phyloP scores from a whole-genome alignment of 768 basidiomycete genomes.

The Podaxis sp. region DNA sequence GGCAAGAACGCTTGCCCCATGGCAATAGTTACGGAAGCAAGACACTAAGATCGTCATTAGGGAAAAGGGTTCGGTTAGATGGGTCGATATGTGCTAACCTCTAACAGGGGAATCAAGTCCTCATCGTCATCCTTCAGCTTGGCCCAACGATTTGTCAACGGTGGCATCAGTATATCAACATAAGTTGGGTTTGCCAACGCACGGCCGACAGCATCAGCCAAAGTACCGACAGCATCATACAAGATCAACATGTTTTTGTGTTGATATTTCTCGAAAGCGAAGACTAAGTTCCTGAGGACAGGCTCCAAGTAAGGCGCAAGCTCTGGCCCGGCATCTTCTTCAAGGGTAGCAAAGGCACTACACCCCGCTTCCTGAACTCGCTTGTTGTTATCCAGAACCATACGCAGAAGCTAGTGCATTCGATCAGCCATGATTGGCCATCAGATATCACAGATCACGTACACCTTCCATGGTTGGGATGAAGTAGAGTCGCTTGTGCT shows the following conservation, averaged over 20 bases:
- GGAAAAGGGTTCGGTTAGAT: background rate
- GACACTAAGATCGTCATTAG: constrained; percentile 60
- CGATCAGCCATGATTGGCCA: constrained; percentile 1
- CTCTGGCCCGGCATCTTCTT: constrained; percentile 92
- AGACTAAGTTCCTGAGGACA: constrained; percentile 90
- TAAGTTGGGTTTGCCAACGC: constrained; percentile 83
- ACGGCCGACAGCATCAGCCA: constrained; percentile 93
- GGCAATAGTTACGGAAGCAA: constrained; percentile 96
- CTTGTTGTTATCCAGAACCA: constrained; percentile 98
- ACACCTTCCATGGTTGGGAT: constrained; percentile 99
- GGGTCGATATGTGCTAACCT: constrained; percentile 54
- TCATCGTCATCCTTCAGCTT: constrained; percentile 88
- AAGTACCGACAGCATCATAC: constrained; percentile 97
- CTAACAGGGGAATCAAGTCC: constrained; percentile 91
- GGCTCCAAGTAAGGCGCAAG: constrained; percentile 94
- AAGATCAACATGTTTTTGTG: constrained; percentile 99
- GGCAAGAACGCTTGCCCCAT: constrained; percentile 87
- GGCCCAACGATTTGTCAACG: constrained; percentile 87
- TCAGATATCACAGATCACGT: constrained; percentile 20
- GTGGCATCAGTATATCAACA: constrained; percentile 96
- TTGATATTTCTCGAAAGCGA: constrained; percentile 97
- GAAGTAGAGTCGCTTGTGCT: constrained; percentile 89
- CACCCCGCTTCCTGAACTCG: constrained; percentile 99
- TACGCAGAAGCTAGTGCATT: constrained; percentile 78
- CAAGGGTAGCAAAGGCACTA: constrained; percentile 96